Base-by-base conservation (phyloP, 75 land plant genomes). In the Selaginella tamariscina region DNA sequence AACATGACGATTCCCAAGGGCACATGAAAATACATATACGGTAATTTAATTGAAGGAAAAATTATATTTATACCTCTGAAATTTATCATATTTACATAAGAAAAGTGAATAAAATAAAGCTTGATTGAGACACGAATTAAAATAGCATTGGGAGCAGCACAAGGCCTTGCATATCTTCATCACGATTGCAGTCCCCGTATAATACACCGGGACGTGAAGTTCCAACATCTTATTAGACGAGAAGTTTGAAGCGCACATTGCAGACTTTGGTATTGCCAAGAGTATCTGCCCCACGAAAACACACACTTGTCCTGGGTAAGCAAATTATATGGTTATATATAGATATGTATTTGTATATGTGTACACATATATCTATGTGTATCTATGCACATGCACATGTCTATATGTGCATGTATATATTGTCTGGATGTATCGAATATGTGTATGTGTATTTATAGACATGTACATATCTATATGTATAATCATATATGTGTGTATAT, bases 391-490 rank as follows among this genome's bases (percentile, higher is more conserved):
- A 29, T 0, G 32, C 11, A 24, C 54, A 62, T 68, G 24, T 93
- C 76, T 94, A 95, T 27, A 87, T 93, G 71, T 94, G 95, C 24
- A 93, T 85, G 70, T 81, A 85, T 63, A 44, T 81, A 1, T 69
- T 84, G 20, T 70, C 86, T 2, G 78, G n/a, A n/a, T n/a, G n/a
- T n/a, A n/a, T n/a, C 86, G 18, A 85, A 90, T 75, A 69, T 88
- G 2, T 83, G 86, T 39, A 85, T 88, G 15, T 86, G 88, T 0
- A 93, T 95, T 15, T 86, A 77, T 56, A n/a, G 80, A 89, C n/a
- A 80, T 89, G 88, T 94, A 95, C 26, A 93, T 93, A 93, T 70
- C 86, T 89, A 29, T 94, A 89, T 64, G 95, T 95, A 1, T 94
- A 93, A 76, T 93, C 89, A n/a, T n/a, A n/a, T n/a, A n/a, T 29